Base-by-base conservation (phyloP, 768 basidiomycete species). In the Flagelloscypha sp. region DNA sequence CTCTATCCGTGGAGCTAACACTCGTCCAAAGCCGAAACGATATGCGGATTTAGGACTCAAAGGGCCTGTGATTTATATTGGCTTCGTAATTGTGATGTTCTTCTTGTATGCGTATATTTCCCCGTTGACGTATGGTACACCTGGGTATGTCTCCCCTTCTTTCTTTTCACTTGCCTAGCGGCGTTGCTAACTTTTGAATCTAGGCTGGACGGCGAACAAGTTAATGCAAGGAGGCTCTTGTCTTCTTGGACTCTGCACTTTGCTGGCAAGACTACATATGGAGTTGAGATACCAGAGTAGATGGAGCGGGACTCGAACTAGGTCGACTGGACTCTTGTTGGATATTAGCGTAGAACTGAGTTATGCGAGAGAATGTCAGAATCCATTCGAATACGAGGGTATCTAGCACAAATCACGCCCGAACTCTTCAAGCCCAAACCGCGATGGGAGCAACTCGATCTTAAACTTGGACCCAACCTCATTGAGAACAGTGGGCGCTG, bases 161-260 rank as follows among this genome's bases (percentile, higher is more conserved):
- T 41, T 27, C 25, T 30, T 41, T 31, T 30, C 29, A 24, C 23
- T 17, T 20, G 44, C 38, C 32, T 34, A 30, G 24, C 48, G 41
- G 24, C 43, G 19, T 47, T 53, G 15, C 51, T 45, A 39, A 25
- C 11, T 33, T 13, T 17, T 11, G 23, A 32, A 28, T 33, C 19
- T 48, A 94, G 92, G 27, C 66, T 98, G 60, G 78, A 80, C 25
- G 87, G 90, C 13, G 80, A 87, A 19, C 63, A 77, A 50, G 89
- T 99, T 45, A 89, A 90, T 55, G 66, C 75, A 48, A 76, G 86
- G 56, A 74, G 89, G 40, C 57, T 98, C 24, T 62, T 97, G 37
- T 76, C 79, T 18, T 84, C 80, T 38, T 98, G 94, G 94, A 94
- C 90, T 22, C 66, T 98, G 53, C 92, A 97, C 65, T 90, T 89